Evolutionary conservation across 225 moss, liverwort and hornwort species (phyloP).

Genomic region (Marchantia paleacea): DNA sequence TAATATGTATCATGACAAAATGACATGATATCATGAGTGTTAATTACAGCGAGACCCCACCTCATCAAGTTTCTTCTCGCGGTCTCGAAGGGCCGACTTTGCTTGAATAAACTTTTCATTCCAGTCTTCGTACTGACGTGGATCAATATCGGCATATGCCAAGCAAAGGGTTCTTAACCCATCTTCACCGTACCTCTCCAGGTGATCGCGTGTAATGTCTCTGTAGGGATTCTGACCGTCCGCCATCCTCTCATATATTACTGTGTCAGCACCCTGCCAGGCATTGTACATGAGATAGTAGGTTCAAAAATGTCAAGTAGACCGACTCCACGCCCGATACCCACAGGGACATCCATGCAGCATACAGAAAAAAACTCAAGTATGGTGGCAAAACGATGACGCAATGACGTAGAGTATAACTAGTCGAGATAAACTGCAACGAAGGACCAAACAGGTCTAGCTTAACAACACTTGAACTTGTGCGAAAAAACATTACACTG

Average conservation of each 20-base stretch:
- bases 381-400: neutral
- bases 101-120: constrained; percentile 88
- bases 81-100: constrained; percentile 77
- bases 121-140: constrained; percentile 70
- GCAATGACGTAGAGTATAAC: neutral
- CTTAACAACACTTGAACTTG: neutral
- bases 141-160: constrained; percentile 64
- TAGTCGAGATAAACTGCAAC: neutral
- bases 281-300: neutral
- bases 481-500: neutral
- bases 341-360: neutral
- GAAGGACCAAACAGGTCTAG: neutral
- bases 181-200: constrained; percentile 90
- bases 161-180: constrained; percentile 88
- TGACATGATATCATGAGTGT: no score
- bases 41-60: constrained; percentile 23
- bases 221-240: constrained; percentile 61
- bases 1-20: no score
- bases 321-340: neutral
- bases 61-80: constrained; percentile 93
- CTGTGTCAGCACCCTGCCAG: constrained; percentile 82
- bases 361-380: neutral
- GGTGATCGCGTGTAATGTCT: constrained; percentile 78
- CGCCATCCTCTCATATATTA: constrained; percentile 89
- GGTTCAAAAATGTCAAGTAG: neutral